These are phyloP conservation scores for Pachysandra terminalis DNA, from an alignment of 164 flowering plant genomes.

Conservation along the genomic window DNA sequence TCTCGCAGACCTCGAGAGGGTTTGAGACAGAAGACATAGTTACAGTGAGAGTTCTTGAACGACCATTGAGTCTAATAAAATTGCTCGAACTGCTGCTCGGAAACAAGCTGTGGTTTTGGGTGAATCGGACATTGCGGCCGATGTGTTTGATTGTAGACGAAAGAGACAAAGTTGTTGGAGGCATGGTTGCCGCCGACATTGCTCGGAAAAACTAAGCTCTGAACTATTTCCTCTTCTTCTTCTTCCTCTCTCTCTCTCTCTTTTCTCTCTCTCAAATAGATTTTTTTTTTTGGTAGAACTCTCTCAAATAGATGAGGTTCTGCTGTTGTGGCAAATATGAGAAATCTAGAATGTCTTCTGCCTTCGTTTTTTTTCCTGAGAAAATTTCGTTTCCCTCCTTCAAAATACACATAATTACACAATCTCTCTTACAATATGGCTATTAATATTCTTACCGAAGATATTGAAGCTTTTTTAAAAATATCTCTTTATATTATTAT, in stretches of 20 bases:
- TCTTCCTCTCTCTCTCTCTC: conserved; percentile 1
- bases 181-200: conserved; percentile 16
- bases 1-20: conserved; percentile 79
- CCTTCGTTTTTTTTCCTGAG: too few species aligned
- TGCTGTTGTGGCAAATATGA: too few species aligned
- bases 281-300: too few species aligned
- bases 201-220: neutral
- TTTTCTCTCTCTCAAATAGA: conserved; percentile 4
- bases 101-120: neutral
- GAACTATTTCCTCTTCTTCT: neutral
- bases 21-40: conserved; percentile 34
- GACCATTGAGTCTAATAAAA: neutral
- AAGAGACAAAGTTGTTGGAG: conserved; percentile 13
- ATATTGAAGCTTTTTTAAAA: too few species aligned
- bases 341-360: too few species aligned
- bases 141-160: conserved; percentile 11
- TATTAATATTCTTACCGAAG: too few species aligned
- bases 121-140: neutral
- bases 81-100: neutral
- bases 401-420: too few species aligned
- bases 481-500: too few species aligned
- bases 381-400: too few species aligned
- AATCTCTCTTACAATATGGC: too few species aligned
- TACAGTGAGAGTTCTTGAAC: conserved; percentile 18
- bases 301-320: too few species aligned